phyloP scores from a whole-genome alignment of 202 grass and related monocot species.

The Zizania palustris region DNA sequence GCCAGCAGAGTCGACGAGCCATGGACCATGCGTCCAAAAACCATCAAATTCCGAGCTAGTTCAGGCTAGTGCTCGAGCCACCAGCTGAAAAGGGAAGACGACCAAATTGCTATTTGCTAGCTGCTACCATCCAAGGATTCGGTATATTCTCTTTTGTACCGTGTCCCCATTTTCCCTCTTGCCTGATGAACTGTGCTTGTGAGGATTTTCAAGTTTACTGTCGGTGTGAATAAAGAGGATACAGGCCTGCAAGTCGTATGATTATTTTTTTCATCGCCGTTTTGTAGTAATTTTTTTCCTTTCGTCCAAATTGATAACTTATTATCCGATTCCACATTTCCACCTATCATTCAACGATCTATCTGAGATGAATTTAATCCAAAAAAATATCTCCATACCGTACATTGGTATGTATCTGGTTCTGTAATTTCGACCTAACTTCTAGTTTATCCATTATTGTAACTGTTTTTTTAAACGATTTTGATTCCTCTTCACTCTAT shows the following conservation, averaged over 20 bases:
- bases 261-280: neutral
- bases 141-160: conserved; percentile 25
- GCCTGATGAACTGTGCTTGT: neutral
- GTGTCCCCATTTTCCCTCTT: neutral
- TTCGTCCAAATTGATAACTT: neutral
- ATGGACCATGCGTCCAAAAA: neutral
- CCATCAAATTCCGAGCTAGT: conserved; percentile 26
- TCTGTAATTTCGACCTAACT: neutral
- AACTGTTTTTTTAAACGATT: neutral
- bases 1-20: neutral
- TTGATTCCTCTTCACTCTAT: neutral
- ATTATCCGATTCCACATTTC: neutral
- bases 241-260: neutral
- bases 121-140: conserved; percentile 20
- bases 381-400: neutral
- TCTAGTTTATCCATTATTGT: neutral
- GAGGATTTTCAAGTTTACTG: neutral
- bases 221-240: neutral
- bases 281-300: neutral
- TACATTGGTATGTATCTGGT: neutral
- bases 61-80: conserved; percentile 11
- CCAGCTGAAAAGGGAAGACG: neutral
- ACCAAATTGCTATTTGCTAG: neutral
- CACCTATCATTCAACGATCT: neutral
- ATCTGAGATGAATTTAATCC: neutral